A percentile compares a stretch with the other conserved stretches of the same genome.
Conservation (phyloP, 495 filamentous ascomycete genomes). For the Xylaria palmicola region DNA sequence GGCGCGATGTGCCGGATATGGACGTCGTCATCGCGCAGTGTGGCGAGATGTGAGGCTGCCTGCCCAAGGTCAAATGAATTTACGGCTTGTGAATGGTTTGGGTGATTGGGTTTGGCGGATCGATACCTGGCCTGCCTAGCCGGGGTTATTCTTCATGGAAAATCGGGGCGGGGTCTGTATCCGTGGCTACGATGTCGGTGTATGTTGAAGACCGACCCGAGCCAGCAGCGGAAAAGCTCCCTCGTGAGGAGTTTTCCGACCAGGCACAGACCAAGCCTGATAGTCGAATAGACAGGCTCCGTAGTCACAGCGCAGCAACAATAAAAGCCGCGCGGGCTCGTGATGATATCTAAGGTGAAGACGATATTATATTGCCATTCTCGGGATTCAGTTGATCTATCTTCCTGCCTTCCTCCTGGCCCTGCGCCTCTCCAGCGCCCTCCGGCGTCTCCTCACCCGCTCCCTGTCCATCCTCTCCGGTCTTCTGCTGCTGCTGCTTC, state of each 20-base stretch:
- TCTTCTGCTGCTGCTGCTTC: neutral
- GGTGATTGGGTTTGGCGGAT: too few species aligned
- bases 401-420: neutral
- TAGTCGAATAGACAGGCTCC: neutral
- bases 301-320: neutral
- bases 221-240: too few species aligned
- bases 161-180: too few species aligned
- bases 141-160: too few species aligned
- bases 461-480: neutral
- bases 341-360: neutral
- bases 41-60: slow-evolving; percentile 70
- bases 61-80: neutral
- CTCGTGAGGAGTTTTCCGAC: too few species aligned
- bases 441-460: neutral
- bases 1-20: slow-evolving; percentile 76
- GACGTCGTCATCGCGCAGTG: slow-evolving; percentile 86
- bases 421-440: neutral
- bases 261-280: too few species aligned
- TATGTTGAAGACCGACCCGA: too few species aligned
- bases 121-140: too few species aligned
- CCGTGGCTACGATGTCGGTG: too few species aligned
- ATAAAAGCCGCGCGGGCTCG: neutral
- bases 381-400: neutral
- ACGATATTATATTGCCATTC: slow-evolving; percentile 3
- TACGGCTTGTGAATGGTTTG: neutral